Evolutionary conservation across 192 early-diverging fungal genomes (phyloP), one percentile per base, ranked within the genome.

Genomic region (Podila verticillata): DNA sequence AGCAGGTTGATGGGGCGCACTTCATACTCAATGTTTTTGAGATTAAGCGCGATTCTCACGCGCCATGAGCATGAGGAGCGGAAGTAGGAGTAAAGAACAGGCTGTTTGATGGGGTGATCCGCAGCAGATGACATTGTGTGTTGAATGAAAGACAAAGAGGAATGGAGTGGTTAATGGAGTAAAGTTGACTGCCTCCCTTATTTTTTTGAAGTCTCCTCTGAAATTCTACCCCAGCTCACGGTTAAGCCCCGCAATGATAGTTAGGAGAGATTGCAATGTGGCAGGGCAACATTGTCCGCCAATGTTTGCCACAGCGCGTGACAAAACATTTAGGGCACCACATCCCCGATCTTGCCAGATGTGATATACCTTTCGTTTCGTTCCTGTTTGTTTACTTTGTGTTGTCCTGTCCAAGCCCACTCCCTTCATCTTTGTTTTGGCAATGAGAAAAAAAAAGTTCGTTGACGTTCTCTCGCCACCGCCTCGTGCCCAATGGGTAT

Each of bases 1-100:
- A 92, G 63, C 15, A 98, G 84, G 75, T 95, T 91, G 30, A 98
- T 85, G 19, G 84, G 83, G 6, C 74, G 74, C 19, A 72, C 36
- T 39, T 95, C 91, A 79, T 93, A 94, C 7, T 84, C 82, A 57
- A 97, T 89, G 54, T 84, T 85, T 74, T 98, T 98, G 88, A 85
- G 88, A 63, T 85, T 84, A 19, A 98, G 86, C 28, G 88, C 90
- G 47, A 93, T 90, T 31, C 94, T 80, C 44, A 96, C 91, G 70
- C 96, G 89, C 78, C 89, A 95, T 5, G 90, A 86, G 66, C 87
- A 90, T 34, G 90, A 91, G 31, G 92, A 93, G 30, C 95, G 89
- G 75, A 84, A 96, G 84, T 95, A 97, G 6, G 85, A 74, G 70
- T 95, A 95, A 4, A 96, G 88, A 7, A 89, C 68, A 26, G 89